A percentile compares a stretch with the other conserved stretches of the same genome.
phyloP scores from a whole-genome alignment of 306 rosid species.

The Inga leiocalycina region DNA sequence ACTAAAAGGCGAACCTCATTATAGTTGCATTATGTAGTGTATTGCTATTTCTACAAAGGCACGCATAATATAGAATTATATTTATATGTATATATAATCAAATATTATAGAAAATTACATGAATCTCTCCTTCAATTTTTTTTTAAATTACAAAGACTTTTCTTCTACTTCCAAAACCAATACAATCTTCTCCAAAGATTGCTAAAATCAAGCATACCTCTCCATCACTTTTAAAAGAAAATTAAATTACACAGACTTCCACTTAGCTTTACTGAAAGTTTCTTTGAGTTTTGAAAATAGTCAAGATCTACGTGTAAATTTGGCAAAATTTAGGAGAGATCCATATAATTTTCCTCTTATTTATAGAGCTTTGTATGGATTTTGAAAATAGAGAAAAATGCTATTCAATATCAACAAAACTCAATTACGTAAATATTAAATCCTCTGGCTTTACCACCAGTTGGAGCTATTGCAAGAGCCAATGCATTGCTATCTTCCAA shows the following conservation, averaged over 20 bases:
- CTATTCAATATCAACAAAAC: not conserved
- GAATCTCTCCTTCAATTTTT: not conserved
- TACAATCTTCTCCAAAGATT: not conserved
- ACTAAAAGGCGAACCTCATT: too few relatives aligned
- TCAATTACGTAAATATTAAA: constrained; percentile 3
- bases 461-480: constrained; percentile 84
- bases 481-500: constrained; percentile 82
- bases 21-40: too few relatives aligned
- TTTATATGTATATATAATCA: not conserved
- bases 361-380: not conserved
- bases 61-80: not conserved
- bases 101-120: not conserved
- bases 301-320: not conserved
- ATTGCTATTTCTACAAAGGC: not conserved
- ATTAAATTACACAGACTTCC: not conserved
- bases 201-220: not conserved
- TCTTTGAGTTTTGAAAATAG: not conserved
- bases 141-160: too few relatives aligned
- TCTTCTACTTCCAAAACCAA: not conserved
- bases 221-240: not conserved
- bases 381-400: not conserved
- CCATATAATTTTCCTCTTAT: too few relatives aligned
- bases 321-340: not conserved
- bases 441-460: constrained; percentile 60
- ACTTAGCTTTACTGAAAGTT: not conserved